Base-by-base conservation (phyloP, 2,329 filamentous ascomycete genomes). In the Aquanectria penicillioides region DNA sequence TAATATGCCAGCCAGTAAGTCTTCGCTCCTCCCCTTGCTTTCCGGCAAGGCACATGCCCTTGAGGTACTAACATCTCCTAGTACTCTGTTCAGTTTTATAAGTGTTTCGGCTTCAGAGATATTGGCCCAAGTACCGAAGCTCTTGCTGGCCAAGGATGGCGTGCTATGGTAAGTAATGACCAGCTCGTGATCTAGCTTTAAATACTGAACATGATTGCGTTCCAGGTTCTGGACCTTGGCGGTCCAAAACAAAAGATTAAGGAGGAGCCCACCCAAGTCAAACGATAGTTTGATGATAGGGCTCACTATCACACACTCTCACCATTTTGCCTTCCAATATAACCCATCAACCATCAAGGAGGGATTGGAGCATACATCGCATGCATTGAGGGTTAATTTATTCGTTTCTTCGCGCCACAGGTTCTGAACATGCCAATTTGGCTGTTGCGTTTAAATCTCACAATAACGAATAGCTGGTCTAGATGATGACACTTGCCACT, bases 91-190 rank as follows among this genome's bases (percentile, higher is more conserved):
- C 79, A 79, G 1, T 97, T 91, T 73, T 97, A 97, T 73, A 84
- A 89, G 72, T 83, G 83, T n/a, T 83, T 92, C 65, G 87, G 92
- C 0, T 97, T 95, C 73, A 79, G 80, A 65, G 86, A 89, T 66
- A 75, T 82, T 25, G 92, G 93, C 0, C 78, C 82, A 46, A 95
- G 92, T 74, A 78, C 85, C 59, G 89, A 86, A 47, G 81, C 85
- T 57, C 93, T 93, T 76, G 90, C 89, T 17, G 92, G 92, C 31
- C 91, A 92, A 26, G 89, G 87, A 15, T 97, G 93, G 93, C 83
- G 86, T 66, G 89, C 95, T 73, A 88, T 97, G 91, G 90, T 93
- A 74, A 74, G 81, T 31, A 29, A 13, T 26, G 9, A 1, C 26
- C 5, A 12, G n/a, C n/a, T n/a, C 17, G 13, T 20, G 15, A 18